Conservation (phyloP, 2,329 filamentous ascomycete genomes). For the Beauveria bassiana region DNA sequence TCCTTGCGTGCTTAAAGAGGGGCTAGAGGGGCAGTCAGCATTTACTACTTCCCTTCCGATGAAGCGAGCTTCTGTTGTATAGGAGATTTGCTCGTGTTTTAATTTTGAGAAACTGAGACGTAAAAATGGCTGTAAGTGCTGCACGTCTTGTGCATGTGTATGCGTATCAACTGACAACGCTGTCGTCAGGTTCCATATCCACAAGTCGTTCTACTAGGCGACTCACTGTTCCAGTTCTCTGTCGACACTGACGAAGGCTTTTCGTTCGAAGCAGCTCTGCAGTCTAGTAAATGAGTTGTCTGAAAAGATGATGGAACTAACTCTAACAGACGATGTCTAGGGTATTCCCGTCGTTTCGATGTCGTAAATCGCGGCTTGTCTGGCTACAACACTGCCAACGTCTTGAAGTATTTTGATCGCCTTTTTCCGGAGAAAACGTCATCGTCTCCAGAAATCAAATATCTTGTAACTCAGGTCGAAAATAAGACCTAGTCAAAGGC, state of each 20-base stretch:
- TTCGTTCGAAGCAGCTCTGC: constrained; percentile 64
- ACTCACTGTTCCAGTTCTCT: constrained; percentile 73
- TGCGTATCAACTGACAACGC: neutral
- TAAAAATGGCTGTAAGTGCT: constrained; percentile 17
- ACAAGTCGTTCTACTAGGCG: constrained; percentile 78
- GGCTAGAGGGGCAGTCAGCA: neutral
- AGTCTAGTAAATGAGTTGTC: constrained; percentile 43
- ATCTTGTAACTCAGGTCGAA: constrained; percentile 42
- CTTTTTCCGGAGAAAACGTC: constrained; percentile 61
- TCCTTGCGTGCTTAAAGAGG: neutral
- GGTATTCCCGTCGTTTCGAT: constrained; percentile 70
- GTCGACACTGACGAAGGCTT: constrained; percentile 58
- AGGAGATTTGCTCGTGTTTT: too few relatives aligned
- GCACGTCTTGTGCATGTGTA: neutral
- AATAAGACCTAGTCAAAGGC: neutral
- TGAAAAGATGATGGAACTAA: neutral
- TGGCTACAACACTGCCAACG: constrained; percentile 77
- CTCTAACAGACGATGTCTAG: constrained; percentile 31
- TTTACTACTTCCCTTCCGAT: too few relatives aligned
- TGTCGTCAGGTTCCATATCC: constrained; percentile 47
- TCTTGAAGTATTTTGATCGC: constrained; percentile 57
- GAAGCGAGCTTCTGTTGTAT: too few relatives aligned
- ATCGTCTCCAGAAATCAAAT: constrained; percentile 52
- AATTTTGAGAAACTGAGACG: neutral
- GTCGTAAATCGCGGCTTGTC: constrained; percentile 82